Evolutionary conservation across 441 rosid genomes (phyloP), one percentile per base, ranked within the genome.

Genomic region (Capsella rubella): DNA sequence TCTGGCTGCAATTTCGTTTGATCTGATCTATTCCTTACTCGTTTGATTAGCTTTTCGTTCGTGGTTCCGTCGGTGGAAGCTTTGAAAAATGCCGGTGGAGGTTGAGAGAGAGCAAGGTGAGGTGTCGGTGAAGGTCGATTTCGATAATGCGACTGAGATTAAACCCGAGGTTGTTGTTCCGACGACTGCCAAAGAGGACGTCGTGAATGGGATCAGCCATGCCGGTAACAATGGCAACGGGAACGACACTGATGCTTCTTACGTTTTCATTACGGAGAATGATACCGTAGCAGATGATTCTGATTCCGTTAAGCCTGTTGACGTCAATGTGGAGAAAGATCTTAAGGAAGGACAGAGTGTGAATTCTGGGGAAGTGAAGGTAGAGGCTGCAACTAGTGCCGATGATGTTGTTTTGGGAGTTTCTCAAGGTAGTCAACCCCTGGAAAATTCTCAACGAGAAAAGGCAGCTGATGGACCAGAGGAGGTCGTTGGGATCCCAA

Each of bases 61-160:
- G 55, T 49, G 47, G 49, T 74, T 32, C 71, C 59, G 72, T 61
- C 79, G 54, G 72, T 71, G 80, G 62, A 63, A 78, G 67, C 69
- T 72, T 67, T 56, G 58, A 34, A 34, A 64, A 78, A 86, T 86
- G 90, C 75, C 84, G 79, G 79, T 78, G 73, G 87, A 79, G 81
- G 78, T 69, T 31, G 82, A 86, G 72, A 79, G 67, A 67, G 83
- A 66, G 13, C 69, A 60, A 53, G 83, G 77, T 39, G 72, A 72
- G 54, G 74, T 54, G 71, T 72, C 76, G 69, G 73, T 74, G 69
- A 60, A 69, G 72, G 76, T 52, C 57, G 75, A 67, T 63, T 49
- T 78, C 12, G 78, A 73, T 56, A 63, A 73, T 58, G 78, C 50
- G 51, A 39, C 40, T 73, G 78, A 55, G 61, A 66, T 42, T 35